Evolutionary conservation across 441 rosid genomes (phyloP).

Genomic region (Populus hybrid): DNA sequence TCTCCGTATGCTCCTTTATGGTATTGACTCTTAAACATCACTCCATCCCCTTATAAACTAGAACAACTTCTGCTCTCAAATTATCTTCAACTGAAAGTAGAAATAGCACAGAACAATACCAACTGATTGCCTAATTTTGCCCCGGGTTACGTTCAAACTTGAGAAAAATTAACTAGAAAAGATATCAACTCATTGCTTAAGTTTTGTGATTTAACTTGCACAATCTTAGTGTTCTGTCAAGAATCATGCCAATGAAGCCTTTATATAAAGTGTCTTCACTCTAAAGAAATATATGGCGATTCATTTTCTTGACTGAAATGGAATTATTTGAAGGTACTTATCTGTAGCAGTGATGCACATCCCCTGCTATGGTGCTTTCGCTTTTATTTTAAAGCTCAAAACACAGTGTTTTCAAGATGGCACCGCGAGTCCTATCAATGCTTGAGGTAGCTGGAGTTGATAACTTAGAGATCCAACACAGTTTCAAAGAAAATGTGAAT

Average conservation of each 20-base stretch:
- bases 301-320: conserved; percentile 3
- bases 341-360: conserved; percentile 85
- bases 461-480: neutral
- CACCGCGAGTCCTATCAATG: conserved; percentile 71
- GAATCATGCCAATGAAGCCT: neutral
- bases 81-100: too few relatives aligned
- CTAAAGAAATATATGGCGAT: neutral
- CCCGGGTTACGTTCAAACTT: neutral
- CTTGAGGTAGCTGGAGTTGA: conserved; percentile 28
- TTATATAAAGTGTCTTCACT: neutral
- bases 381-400: conserved; percentile 69
- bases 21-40: conserved; percentile 33
- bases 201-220: neutral
- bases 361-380: conserved; percentile 76
- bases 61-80: neutral
- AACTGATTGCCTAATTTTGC: neutral
- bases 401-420: conserved; percentile 57
- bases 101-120: neutral
- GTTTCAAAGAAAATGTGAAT: conserved; percentile 3
- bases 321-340: conserved; percentile 58
- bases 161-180: neutral
- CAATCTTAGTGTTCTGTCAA: neutral
- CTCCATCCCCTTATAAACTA: neutral
- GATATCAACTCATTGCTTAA: neutral
- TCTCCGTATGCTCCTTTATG: conserved; percentile 89